A percentile compares a stretch with the other conserved stretches of the same genome.
phyloP scores from a whole-genome alignment of 805 yeast species.

The Kodamaea restingae region DNA sequence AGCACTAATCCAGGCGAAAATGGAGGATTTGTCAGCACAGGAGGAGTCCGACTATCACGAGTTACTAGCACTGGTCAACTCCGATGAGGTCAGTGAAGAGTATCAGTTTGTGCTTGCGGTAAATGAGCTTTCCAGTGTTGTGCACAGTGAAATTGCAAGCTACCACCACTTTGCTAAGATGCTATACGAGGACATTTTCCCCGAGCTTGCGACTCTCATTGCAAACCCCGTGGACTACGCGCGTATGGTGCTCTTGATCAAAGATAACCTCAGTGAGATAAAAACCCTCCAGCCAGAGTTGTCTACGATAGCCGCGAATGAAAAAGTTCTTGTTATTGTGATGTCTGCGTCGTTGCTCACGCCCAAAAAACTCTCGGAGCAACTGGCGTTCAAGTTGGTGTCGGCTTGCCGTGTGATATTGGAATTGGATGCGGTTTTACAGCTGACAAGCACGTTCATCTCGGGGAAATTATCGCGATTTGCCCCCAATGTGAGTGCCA shows the following conservation, averaged over 20 bases:
- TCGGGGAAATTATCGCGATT: conserved; percentile 50
- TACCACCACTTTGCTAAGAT: conserved; percentile 48
- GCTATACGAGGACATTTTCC: conserved; percentile 58
- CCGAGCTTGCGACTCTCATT: conserved; percentile 64
- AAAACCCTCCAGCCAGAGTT: conserved; percentile 32
- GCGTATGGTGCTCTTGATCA: conserved; percentile 45
- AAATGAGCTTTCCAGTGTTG: conserved; percentile 51
- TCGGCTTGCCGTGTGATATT: conserved; percentile 47
- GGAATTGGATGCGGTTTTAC: conserved; percentile 41
- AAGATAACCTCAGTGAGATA: conserved; percentile 40
- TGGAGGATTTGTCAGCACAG: conserved; percentile 19
- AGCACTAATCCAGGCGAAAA: conserved; percentile 21
- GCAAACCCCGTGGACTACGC: conserved; percentile 62
- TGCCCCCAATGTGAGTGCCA: conserved; percentile 76
- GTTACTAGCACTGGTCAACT: conserved; percentile 24
- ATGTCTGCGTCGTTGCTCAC: conserved; percentile 56
- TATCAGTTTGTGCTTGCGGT: conserved; percentile 49
- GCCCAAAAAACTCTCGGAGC: conserved; percentile 13
- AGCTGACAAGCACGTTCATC: conserved; percentile 48
- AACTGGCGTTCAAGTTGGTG: conserved; percentile 35
- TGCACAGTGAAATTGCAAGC: conserved; percentile 50
- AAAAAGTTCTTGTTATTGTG: conserved; percentile 64
- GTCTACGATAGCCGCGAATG: conserved; percentile 48
- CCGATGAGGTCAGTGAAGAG: conserved; percentile 35
- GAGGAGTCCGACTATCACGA: conserved; percentile 29